Evolutionary conservation across 768 basidiomycete genomes (phyloP).

Genomic region (Scleroderma bovista): DNA sequence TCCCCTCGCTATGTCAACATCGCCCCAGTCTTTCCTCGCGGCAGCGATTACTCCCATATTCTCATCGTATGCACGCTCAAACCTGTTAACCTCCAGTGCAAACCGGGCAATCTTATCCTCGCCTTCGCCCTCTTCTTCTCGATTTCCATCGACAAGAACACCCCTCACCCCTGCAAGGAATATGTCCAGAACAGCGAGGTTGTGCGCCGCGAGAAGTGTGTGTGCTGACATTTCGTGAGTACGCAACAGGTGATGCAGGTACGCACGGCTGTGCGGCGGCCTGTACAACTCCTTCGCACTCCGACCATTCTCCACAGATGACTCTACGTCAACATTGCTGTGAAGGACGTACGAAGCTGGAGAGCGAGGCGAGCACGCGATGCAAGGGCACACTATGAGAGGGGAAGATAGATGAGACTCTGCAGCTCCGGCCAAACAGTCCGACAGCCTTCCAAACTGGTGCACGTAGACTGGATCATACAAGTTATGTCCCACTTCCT

Average conservation of each 20-base stretch:
- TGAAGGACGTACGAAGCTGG: constrained; percentile 38
- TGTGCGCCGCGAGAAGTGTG: constrained; percentile 68
- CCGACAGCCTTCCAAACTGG: constrained; percentile 56
- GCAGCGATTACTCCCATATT: constrained; percentile 39
- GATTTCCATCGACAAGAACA: constrained; percentile 12
- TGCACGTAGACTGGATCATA: constrained; percentile 52
- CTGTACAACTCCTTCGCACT: constrained; percentile 11
- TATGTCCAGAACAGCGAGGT: constrained; percentile 57
- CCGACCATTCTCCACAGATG: constrained; percentile 6
- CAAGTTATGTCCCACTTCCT: constrained; percentile 64
- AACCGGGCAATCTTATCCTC: constrained; percentile 18
- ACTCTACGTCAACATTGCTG: constrained; percentile 35
- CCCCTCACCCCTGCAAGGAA: constrained; percentile 60
- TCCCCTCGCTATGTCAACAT: constrained; percentile 65
- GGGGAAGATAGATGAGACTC: constrained; percentile 1
- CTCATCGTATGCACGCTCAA: constrained; percentile 49
- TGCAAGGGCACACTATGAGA: constrained; percentile 40
- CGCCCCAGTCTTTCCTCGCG: constrained; percentile 53
- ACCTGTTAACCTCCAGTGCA: constrained; percentile 44
- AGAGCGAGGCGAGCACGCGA: constrained; percentile 48
- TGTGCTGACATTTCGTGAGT: constrained; percentile 92
- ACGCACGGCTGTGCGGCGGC: constrained; percentile 47
- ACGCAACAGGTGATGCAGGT: constrained; percentile 78
- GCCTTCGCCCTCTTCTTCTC: background rate
- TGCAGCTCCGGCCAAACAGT: constrained; percentile 23